phyloP scores from a whole-genome alignment of 352 stramenopile species.

The Phytophthora boehmeriae region DNA sequence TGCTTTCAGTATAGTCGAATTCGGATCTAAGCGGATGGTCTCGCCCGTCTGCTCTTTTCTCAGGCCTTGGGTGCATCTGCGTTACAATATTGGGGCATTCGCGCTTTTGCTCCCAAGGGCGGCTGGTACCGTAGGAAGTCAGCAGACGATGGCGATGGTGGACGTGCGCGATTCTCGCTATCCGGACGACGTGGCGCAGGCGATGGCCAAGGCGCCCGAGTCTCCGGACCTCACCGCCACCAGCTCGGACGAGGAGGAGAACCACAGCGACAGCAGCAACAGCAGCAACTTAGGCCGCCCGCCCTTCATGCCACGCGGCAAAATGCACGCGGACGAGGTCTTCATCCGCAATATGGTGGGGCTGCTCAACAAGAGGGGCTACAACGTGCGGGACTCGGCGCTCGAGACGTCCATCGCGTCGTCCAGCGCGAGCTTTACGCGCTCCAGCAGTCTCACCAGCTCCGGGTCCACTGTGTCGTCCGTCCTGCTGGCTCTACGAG shows the following conservation, averaged over 20 bases:
- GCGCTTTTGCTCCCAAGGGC: slow-evolving; percentile 13
- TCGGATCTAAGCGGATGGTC: neutral
- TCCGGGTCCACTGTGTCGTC: slow-evolving; percentile 68
- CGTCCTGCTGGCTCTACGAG: slow-evolving; percentile 66
- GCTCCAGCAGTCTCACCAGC: slow-evolving; percentile 64
- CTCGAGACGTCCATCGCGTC: slow-evolving; percentile 65
- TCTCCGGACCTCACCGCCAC: slow-evolving; percentile 16
- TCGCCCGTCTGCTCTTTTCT: slow-evolving; percentile 3
- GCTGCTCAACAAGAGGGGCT: slow-evolving; percentile 84
- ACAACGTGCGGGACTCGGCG: slow-evolving; percentile 78
- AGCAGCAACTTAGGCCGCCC: slow-evolving; percentile 11
- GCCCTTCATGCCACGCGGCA: slow-evolving; percentile 16
- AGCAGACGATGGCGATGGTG: slow-evolving; percentile 10
- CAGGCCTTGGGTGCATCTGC: neutral
- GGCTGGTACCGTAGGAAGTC: neutral
- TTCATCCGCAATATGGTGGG: slow-evolving; percentile 75
- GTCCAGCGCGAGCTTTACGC: slow-evolving; percentile 38
- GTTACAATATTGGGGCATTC: slow-evolving; percentile 11
- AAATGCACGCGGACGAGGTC: slow-evolving; percentile 52
- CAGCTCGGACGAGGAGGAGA: slow-evolving; percentile 35
- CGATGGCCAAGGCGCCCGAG: slow-evolving; percentile 11
- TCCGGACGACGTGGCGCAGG: slow-evolving; percentile 23
- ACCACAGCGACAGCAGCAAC: slow-evolving; percentile 12
- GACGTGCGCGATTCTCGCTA: slow-evolving; percentile 27
- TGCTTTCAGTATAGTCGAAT: neutral